Evolutionary conservation across 2,329 filamentous ascomycete species (phyloP).

Genomic region (Aureobasidium uvarum): DNA sequence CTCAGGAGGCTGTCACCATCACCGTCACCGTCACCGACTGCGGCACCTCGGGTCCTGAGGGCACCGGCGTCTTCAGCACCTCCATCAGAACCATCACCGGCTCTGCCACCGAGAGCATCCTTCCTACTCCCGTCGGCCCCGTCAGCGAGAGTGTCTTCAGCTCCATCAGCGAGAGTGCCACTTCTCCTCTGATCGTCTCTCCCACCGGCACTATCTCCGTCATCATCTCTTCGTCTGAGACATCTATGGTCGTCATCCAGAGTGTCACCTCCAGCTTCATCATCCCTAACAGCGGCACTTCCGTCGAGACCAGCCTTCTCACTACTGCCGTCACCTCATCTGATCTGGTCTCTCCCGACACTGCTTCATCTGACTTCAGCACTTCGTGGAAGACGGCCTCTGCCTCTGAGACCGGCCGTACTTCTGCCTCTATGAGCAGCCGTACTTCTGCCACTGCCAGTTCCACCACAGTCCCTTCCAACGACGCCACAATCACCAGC

Average conservation of each 20-base stretch:
- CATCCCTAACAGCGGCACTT: not conserved
- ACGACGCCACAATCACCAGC: constrained; percentile 1
- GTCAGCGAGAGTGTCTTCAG: not conserved
- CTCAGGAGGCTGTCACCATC: constrained; percentile 21
- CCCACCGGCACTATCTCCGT: not conserved
- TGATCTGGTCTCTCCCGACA: not conserved
- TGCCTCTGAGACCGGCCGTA: not conserved
- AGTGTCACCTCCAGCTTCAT: not conserved
- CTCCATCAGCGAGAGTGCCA: not conserved
- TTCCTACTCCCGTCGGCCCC: not conserved
- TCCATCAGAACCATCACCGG: constrained; percentile 11
- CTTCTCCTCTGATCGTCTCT: not conserved
- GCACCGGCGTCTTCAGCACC: constrained; percentile 2
- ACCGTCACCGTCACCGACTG: constrained; percentile 3
- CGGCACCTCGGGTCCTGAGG: not conserved
- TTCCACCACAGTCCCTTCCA: constrained; percentile 7
- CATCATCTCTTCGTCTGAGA: too few species aligned
- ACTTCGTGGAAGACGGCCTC: constrained; percentile 20
- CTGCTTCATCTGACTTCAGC: not conserved
- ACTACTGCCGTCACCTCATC: constrained; percentile 5
- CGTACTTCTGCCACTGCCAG: constrained; percentile 3
- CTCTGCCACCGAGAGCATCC: not conserved
- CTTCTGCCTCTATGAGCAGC: not conserved
- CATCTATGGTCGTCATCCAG: not conserved
- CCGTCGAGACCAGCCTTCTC: not conserved